These are phyloP conservation scores for Boletus subparvulus DNA, from an alignment of 768 basidiomycete genomes.

Conservation along the genomic window DNA sequence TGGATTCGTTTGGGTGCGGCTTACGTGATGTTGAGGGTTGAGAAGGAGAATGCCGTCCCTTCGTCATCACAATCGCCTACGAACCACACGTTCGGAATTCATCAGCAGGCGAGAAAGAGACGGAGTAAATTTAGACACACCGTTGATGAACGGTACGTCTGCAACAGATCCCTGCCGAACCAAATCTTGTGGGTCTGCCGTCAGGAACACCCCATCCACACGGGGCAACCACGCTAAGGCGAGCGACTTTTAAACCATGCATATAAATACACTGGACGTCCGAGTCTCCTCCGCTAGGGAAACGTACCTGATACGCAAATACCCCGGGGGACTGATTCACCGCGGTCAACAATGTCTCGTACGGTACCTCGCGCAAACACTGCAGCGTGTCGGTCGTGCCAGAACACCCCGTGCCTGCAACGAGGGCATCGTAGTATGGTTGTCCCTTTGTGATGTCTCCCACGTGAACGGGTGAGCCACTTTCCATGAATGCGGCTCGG, in stretches of 20 bases:
- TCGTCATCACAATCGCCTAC: conserved; percentile 40
- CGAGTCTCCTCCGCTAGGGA: too few species aligned
- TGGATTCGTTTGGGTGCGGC: background rate
- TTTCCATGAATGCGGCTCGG: conserved; percentile 39
- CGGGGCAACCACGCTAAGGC: conserved; percentile 36
- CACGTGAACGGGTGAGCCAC: conserved; percentile 22
- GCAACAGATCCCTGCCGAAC: conserved; percentile 32
- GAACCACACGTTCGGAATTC: too few species aligned
- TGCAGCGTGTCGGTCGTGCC: conserved; percentile 27
- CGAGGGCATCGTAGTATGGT: conserved; percentile 32
- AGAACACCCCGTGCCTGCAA: conserved; percentile 31
- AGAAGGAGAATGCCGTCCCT: conserved; percentile 38
- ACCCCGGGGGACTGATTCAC: conserved; percentile 33
- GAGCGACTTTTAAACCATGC: conserved; percentile 17
- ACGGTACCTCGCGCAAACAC: conserved; percentile 36
- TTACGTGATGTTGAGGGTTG: background rate
- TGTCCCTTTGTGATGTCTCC: conserved; percentile 23
- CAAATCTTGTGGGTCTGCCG: conserved; percentile 30
- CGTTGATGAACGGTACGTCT: conserved; percentile 6
- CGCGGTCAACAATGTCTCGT: conserved; percentile 29
- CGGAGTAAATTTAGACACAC: background rate
- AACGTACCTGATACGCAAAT: background rate
- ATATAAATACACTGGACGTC: too few species aligned
- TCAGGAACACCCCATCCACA: conserved; percentile 40
- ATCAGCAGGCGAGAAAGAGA: background rate